Conservation (phyloP, 768 basidiomycete genomes). For the Collybia sp. region DNA sequence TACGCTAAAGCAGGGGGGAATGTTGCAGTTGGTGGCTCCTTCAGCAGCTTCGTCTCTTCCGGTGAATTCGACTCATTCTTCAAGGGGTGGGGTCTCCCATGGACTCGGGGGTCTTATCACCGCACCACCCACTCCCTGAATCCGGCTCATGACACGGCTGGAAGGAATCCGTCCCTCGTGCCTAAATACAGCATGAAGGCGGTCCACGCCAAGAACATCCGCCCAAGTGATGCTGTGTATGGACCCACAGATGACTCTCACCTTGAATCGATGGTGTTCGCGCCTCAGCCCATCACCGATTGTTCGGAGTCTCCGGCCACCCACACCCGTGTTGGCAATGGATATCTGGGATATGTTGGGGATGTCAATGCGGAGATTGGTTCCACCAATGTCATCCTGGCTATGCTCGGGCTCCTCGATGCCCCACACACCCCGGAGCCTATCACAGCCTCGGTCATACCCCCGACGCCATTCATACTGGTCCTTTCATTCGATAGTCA, state of each 20-base stretch:
- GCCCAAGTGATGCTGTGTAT: constrained; percentile 16
- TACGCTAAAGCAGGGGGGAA: constrained; percentile 32
- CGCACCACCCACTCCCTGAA: constrained; percentile 14
- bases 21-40: constrained; percentile 25
- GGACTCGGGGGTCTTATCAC: constrained; percentile 19
- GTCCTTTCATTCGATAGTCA: constrained; percentile 12
- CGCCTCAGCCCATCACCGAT: constrained; percentile 7
- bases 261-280: constrained; percentile 1
- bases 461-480: constrained; percentile 13
- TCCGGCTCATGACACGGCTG: constrained; percentile 10
- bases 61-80: constrained; percentile 12
- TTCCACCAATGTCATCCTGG: constrained; percentile 27
- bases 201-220: constrained; percentile 16
- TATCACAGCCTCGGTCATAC: neutral
- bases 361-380: constrained; percentile 36
- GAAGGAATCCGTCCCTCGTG: constrained; percentile 10
- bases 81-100: constrained; percentile 17
- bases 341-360: constrained; percentile 34
- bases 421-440: neutral
- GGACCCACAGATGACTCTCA: constrained; percentile 8
- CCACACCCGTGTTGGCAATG: constrained; percentile 23
- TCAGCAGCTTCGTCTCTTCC: constrained; percentile 13
- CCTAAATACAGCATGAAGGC: constrained; percentile 28
- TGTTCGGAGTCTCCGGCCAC: constrained; percentile 25
- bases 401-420: constrained; percentile 32